Base-by-base conservation (phyloP, 768 basidiomycete genomes). In the Mrakia blollopis region DNA sequence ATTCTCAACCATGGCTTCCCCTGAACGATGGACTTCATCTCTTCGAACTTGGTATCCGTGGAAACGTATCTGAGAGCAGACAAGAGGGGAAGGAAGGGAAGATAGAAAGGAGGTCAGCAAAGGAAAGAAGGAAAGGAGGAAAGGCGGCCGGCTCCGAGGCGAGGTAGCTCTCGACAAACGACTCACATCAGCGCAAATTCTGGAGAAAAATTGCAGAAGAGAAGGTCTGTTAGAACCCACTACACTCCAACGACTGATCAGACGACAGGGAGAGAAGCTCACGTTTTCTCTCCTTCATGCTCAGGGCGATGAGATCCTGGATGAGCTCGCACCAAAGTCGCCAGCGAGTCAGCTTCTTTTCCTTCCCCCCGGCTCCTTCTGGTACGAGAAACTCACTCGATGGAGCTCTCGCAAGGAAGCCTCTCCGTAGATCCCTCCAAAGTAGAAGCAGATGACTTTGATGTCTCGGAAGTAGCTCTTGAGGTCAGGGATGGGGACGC, bases 381-480 rank as follows among this genome's bases (percentile, higher is more conserved):
- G 37, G 23, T n/a, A 10, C 44, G 9, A 9, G 2, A 32, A 14
- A 72, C 62, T 72, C 50, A 77, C 76, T 41, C 67, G 39, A 60
- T 78, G 77, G 63, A 74, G 71, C 39, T 54, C 67, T 37, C 47
- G 70, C 21, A 73, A 28, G 13, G 65, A 50, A 0, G 32, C 60
- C 44, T 78, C 77, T 60, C 73, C 77, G 23, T 63, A 70, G 1
- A 60, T 39, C 25, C 44, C 30, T 16, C 77, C 77, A 39, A 74
- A 74, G 67, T 78, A 78, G 67, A 78, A 73, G 25, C 57, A 54
- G 30, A 78, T 14, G 35, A 78, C 73, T 44, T 78, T 78, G 30
- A 74, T 74, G 73, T 69, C 54, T 18, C n/a, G 28, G 54, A 78
- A 74, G 68, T 70, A 52, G 18, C 67, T 74, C 73, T 71, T 67